Percentiles rank a stretch among this genome's conserved stretches.
Conservation (phyloP, 2,329 filamentous ascomycete species). For the Sclerotinia spermophila region DNA sequence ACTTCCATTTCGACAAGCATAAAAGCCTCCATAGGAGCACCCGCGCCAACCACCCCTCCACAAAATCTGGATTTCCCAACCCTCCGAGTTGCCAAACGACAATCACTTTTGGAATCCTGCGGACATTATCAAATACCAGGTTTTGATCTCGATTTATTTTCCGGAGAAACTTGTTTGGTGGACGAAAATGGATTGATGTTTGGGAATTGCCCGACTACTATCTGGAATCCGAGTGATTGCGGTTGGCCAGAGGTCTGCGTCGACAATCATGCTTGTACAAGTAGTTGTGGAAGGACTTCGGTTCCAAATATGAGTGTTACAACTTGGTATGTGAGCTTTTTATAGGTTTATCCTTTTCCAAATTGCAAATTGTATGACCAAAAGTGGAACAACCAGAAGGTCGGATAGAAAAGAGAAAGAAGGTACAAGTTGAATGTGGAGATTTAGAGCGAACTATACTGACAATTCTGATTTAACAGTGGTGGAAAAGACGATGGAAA, state of each 20-base stretch:
- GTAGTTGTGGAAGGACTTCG: conserved; percentile 10
- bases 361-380: background rate
- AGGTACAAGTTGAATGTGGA: too few species aligned
- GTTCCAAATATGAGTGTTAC: background rate
- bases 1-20: background rate
- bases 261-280: background rate
- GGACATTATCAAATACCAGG: background rate
- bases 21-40: background rate
- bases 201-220: background rate
- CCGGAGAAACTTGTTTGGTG: background rate
- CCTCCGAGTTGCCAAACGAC: background rate
- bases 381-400: background rate
- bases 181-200: conserved; percentile 12
- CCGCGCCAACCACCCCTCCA: background rate
- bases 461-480: background rate
- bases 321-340: conserved; percentile 6
- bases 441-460: background rate
- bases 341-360: background rate
- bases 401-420: too few species aligned
- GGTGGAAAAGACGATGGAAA: background rate
- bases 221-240: background rate
- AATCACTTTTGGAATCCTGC: background rate
- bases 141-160: background rate
- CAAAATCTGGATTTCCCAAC: background rate
- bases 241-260: conserved; percentile 7